Evolutionary conservation across 2,329 filamentous ascomycete species (phyloP), one percentile per base, ranked within the genome.

Genomic region (Cordyceps tenuipes): DNA sequence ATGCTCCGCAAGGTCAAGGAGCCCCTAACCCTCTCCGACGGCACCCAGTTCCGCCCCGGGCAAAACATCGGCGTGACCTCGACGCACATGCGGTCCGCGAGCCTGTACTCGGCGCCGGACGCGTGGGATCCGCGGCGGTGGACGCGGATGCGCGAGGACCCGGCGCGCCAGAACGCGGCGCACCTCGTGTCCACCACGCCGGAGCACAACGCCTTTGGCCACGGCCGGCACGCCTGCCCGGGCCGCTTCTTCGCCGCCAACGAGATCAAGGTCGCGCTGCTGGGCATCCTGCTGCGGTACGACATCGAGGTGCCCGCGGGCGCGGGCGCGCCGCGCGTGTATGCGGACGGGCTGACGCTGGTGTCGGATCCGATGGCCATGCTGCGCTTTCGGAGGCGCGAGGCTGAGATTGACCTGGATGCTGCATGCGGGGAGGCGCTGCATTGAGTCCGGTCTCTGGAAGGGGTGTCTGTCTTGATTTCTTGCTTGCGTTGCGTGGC

Each of bases 181-280:
- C 77, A 76, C 63, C 73, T 84, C 67, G 77, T 82, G 4, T 78
- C 77, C 12, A 82, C 81, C 0, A 76, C 74, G 19, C 69, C 76
- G 10, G 68, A 73, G 7, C 77, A 80, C 63, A 66, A 83, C 19
- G 71, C 75, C 0, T 85, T 84, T 65, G 81, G 82, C 0, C 78
- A 82, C 61, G 82, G 82, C 0, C 70, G 76, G 47, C 80, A 84
- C 67, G 78, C 76, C 0, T 79, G 80, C 55, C 77, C 78, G 0
- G 81, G 81, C 0, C 73, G 80, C 0, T 83, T 83, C 68, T 82
- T 82, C 63, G 79, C 80, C 0, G 74, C 77, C 0, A 76, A 78
- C 50, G 79, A 81, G 67, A 69, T 81, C 43, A 83, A 83, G 68
- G 77, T 83, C 65, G 68, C 79, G 1, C 61, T 83, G 2, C 71